These are phyloP conservation scores for Russula virescens DNA, from an alignment of 768 basidiomycete genomes.

Conservation along the genomic window DNA sequence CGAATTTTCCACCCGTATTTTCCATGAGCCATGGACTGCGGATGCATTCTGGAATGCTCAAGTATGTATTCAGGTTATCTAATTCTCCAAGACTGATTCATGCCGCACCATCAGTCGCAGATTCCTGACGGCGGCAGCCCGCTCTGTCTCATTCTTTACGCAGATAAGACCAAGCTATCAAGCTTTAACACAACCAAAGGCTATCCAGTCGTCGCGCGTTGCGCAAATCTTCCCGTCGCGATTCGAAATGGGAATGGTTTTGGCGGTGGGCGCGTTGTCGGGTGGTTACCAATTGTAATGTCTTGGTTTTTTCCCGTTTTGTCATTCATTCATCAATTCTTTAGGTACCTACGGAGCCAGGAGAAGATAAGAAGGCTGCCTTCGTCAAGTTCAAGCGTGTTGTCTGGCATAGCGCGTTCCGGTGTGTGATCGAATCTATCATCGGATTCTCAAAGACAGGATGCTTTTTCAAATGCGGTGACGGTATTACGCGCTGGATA, in stretches of 20 bases:
- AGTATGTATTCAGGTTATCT: background rate
- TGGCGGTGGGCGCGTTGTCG: conserved; percentile 25
- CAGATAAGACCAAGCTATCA: conserved; percentile 26
- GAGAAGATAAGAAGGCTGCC: background rate
- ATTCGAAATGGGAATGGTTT: conserved; percentile 8
- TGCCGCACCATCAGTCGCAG: too few species aligned
- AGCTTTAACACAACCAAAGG: conserved; percentile 22
- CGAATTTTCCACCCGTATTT: background rate
- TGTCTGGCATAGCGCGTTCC: conserved; percentile 27
- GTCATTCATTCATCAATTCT: background rate
- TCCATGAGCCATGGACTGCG: conserved; percentile 8
- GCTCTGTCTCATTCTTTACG: conserved; percentile 20
- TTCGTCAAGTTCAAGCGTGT: conserved; percentile 25
- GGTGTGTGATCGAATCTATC: conserved; percentile 16
- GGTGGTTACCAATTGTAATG: conserved; percentile 29
- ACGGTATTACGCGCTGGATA: conserved; percentile 8
- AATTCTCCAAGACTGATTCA: too few species aligned
- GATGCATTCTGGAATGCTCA: conserved; percentile 6
- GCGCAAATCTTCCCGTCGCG: conserved; percentile 20
- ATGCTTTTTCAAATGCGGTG: conserved; percentile 5
- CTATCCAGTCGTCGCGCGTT: conserved; percentile 23
- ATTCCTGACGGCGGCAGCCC: conserved; percentile 7
- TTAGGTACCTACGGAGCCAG: background rate
- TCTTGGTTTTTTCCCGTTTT: background rate
- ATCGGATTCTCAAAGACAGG: conserved; percentile 15